phyloP scores from a whole-genome alignment of 2,329 filamentous ascomycete species.

The Aulographum hederae region DNA sequence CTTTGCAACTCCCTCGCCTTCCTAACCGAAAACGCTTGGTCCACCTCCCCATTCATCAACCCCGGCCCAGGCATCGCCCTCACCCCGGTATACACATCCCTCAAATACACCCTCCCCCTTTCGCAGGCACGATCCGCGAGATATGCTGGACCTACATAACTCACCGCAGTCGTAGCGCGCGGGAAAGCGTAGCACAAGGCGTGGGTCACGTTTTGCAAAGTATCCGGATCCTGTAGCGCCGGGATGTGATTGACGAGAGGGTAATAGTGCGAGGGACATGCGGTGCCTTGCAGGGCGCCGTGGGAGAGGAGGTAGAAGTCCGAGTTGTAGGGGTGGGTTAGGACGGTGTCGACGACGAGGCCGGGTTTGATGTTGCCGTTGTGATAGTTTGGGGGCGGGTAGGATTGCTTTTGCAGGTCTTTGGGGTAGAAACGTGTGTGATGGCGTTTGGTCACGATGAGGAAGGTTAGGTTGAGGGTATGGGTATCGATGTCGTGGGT shows the following conservation, averaged over 20 bases:
- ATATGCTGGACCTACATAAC: constrained; percentile 74
- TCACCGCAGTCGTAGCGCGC: constrained; percentile 74
- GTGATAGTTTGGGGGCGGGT: no score
- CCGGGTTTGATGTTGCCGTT: constrained; percentile 53
- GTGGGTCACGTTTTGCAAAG: constrained; percentile 47
- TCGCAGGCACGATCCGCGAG: constrained; percentile 79
- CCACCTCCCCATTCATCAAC: no score
- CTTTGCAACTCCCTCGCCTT: no score
- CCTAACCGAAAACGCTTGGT: no score
- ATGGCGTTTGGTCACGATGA: constrained; percentile 62
- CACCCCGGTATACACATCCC: no score
- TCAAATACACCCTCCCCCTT: constrained; percentile 52
- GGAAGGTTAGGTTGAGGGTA: neutral
- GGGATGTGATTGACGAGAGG: constrained; percentile 30
- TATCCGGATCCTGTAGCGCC: constrained; percentile 19
- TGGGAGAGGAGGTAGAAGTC: constrained; percentile 81
- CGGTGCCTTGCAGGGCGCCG: constrained; percentile 63
- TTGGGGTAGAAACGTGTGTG: constrained; percentile 77
- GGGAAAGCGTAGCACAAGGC: constrained; percentile 71
- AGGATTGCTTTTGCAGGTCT: constrained; percentile 17
- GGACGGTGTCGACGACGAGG: constrained; percentile 68
- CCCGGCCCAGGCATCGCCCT: no score
- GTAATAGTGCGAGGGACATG: constrained; percentile 71
- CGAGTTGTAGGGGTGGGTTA: constrained; percentile 53
- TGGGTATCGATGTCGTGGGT: no score